These are phyloP conservation scores for Pluteus cervinus DNA, from an alignment of 768 basidiomycete species.

Conservation along the genomic window DNA sequence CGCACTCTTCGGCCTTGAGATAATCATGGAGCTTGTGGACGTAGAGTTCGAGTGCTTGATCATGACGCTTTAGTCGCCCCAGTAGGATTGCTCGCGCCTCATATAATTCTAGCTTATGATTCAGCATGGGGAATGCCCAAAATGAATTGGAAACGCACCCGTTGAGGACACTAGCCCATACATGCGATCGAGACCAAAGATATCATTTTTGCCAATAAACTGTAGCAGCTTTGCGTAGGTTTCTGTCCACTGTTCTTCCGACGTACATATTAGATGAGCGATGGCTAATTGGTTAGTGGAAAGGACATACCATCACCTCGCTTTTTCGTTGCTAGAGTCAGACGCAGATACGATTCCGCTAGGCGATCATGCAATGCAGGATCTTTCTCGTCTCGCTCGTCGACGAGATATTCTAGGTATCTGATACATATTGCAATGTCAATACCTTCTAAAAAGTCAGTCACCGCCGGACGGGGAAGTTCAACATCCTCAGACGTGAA, in stretches of 20 bases:
- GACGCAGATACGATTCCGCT: conserved; percentile 77
- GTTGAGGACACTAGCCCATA: conserved; percentile 79
- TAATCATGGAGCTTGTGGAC: conserved; percentile 84
- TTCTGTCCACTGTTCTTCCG: conserved; percentile 40
- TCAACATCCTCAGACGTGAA: conserved; percentile 95
- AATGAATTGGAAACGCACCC: conserved; percentile 40
- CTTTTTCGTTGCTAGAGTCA: conserved; percentile 55
- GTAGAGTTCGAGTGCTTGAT: conserved; percentile 92
- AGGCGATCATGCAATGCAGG: conserved; percentile 81
- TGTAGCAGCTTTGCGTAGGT: conserved; percentile 65
- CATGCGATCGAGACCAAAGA: conserved; percentile 73
- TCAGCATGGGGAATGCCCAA: background rate
- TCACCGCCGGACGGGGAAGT: conserved; percentile 71
- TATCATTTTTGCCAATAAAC: conserved; percentile 67
- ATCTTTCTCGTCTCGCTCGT: conserved; percentile 62
- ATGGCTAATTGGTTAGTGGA: too few relatives aligned
- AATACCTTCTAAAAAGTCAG: conserved; percentile 70
- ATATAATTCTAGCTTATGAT: conserved; percentile 55
- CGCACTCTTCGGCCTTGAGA: conserved; percentile 84
- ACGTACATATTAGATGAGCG: conserved; percentile 6
- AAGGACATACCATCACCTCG: conserved; percentile 50
- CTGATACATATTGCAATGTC: conserved; percentile 63
- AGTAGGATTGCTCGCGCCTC: conserved; percentile 91
- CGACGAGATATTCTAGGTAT: conserved; percentile 83
- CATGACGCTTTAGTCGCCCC: conserved; percentile 85